A percentile compares a stretch with the other conserved stretches of the same genome.
Conservation (phyloP, 129 eudicot genomes). For the Lactuca sativa region DNA sequence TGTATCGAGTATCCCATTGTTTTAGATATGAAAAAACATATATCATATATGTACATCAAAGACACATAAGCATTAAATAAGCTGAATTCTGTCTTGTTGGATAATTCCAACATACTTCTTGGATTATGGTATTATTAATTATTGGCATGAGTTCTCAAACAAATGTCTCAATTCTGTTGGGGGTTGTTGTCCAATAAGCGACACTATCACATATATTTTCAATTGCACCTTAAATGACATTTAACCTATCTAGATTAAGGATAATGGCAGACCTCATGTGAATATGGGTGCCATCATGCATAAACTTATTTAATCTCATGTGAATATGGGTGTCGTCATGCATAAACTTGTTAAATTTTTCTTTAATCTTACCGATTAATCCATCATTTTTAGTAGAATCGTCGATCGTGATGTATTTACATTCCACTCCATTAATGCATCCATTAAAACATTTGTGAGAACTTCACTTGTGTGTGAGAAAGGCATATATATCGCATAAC, state of each 20-base stretch:
- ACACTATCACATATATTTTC: conserved; percentile 9
- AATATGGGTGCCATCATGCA: conserved; percentile 1
- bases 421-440: background rate
- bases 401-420: background rate
- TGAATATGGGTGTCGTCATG: too few relatives aligned
- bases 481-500: background rate
- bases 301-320: background rate
- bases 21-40: background rate
- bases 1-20: background rate
- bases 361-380: background rate
- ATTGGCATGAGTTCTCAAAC: conserved; percentile 4
- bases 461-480: background rate
- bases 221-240: background rate
- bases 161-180: background rate
- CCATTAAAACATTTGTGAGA: background rate
- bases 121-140: background rate
- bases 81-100: background rate
- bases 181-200: conserved; percentile 2
- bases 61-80: background rate
- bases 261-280: background rate
- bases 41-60: background rate
- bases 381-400: background rate
- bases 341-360: background rate
- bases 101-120: background rate
- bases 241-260: background rate